A percentile compares a stretch with the other conserved stretches of the same genome.
These are phyloP conservation scores for Hortiboletus rubellus DNA, from an alignment of 1,284 basidiomycete genomes.

Conservation along the genomic window DNA sequence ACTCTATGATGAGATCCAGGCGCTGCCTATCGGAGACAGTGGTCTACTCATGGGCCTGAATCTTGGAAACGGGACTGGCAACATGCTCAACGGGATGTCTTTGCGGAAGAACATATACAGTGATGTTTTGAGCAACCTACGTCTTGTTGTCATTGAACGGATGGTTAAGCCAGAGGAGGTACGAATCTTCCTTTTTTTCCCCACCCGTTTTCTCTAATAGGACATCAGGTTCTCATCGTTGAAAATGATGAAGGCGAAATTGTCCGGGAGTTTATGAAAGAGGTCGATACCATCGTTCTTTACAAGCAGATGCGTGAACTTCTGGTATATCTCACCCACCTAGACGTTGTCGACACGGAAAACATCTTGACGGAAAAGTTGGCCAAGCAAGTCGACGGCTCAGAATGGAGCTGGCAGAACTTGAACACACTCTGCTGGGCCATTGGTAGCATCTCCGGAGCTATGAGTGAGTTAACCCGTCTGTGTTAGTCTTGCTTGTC, in stretches of 20 bases:
- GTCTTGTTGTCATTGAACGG: slow-evolving; percentile 96
- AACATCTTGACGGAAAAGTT: slow-evolving; percentile 97
- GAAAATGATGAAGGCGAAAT: slow-evolving; percentile 99
- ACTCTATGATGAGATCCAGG: slow-evolving; percentile 97
- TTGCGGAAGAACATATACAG: slow-evolving; percentile 93
- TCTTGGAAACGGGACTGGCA: slow-evolving; percentile 64
- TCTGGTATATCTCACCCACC: slow-evolving; percentile 94
- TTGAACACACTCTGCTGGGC: slow-evolving; percentile 99
- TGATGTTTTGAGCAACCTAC: slow-evolving; percentile 92
- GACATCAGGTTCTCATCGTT: slow-evolving; percentile 85
- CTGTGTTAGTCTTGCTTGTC: background rate
- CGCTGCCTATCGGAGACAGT: slow-evolving; percentile 89
- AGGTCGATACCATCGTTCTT: slow-evolving; percentile 96
- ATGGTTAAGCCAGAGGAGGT: slow-evolving; percentile 99
- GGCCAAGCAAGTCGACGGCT: slow-evolving; percentile 94
- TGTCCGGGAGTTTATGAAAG: slow-evolving; percentile 99
- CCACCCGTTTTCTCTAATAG: slow-evolving; percentile 9
- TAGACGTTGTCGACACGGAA: slow-evolving; percentile 96
- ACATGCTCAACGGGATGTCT: slow-evolving; percentile 73
- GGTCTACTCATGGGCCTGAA: slow-evolving; percentile 93
- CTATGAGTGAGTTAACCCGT: slow-evolving; percentile 80
- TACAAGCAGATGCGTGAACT: slow-evolving; percentile 99
- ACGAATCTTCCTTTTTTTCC: slow-evolving; percentile 26
- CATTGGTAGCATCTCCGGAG: slow-evolving; percentile 98
- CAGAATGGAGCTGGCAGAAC: slow-evolving; percentile 99